A percentile compares a stretch with the other conserved stretches of the same genome.
phyloP scores from a whole-genome alignment of 495 filamentous ascomycete species.

The Neurospora sp. region DNA sequence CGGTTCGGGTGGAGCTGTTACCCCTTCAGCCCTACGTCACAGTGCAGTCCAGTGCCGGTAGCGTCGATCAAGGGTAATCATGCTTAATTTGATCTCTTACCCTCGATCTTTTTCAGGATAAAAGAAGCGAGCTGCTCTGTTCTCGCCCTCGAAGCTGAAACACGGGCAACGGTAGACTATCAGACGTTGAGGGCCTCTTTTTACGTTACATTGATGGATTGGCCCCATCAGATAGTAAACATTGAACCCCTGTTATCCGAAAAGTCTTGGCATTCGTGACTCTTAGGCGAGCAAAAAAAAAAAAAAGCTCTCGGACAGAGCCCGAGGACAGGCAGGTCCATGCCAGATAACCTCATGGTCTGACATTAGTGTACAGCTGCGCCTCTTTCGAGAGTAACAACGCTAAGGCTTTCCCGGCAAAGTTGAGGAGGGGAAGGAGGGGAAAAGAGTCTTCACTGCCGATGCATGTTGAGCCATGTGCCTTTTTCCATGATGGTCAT shows the following conservation, averaged over 20 bases:
- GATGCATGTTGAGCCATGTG: neutral
- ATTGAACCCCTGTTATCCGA: neutral
- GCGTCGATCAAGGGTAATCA: conserved; percentile 3
- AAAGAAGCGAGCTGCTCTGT: neutral
- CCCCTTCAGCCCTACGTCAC: conserved; percentile 5
- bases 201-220: neutral
- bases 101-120: neutral
- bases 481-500: neutral
- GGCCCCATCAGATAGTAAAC: neutral
- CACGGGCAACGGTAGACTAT: neutral
- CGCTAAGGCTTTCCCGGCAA: neutral
- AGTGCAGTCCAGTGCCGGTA: conserved; percentile 1
- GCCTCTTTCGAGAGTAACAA: neutral
- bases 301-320: neutral
- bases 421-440: neutral
- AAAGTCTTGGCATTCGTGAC: neutral
- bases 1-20: neutral
- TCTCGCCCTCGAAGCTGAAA: neutral
- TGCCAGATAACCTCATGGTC: neutral
- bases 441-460: neutral
- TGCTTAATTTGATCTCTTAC: neutral
- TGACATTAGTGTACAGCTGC: neutral
- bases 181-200: neutral
- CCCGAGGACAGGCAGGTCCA: neutral
- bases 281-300: neutral